Evolutionary conservation across 352 stramenopile species (phyloP), one percentile per base, ranked within the genome.

Genomic region (Globisporangium radiosum): DNA sequence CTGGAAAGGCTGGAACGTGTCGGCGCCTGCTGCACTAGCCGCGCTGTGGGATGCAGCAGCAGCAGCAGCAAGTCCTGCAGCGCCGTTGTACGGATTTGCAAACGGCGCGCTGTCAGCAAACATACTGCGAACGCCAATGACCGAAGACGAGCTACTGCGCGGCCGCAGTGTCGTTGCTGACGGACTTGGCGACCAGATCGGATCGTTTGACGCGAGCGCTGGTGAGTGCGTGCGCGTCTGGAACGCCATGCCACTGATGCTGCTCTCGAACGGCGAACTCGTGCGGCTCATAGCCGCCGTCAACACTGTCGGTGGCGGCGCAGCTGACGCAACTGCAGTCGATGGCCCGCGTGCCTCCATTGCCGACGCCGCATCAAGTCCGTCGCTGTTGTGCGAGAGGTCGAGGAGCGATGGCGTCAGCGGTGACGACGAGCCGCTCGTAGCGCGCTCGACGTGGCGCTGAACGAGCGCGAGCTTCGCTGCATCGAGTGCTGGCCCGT

Each of bases 381-480:
- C 33, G n/a, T 7, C 52, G 37, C 36, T 42, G 11, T 47, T 52
- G 6, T 6, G 39, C 2, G 61, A 44, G 19, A 58, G 49, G 13
- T 88, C 78, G 39, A 90, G 62, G 54, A 87, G 78, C 56, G 17
- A 33, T 52, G 71, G 63, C 52, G 80, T 78, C 50, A 89, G 57
- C 15, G 81, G 81, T 10, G 77, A 87, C 13, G 76, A 76, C 7
- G 25, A 33, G 25, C 2, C 25, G 25, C 25, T 33, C 25, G 39
- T 5, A 37, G 25, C 51, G 15, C 58, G 59, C 11, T 74, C 76
- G 33, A 88, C 55, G 50, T 69, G 71, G 10, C 87, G 69, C 45
- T 86, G 70, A 56, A 92, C 87, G 19, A 73, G 66, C 52, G 87
- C 73, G n/a, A 90, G 66, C 62, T 88, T 87, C 5, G 69, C 60